A percentile compares a stretch with the other conserved stretches of the same genome.
phyloP scores from a whole-genome alignment of 306 rosid genomes.

The Begonia loranthoides region DNA sequence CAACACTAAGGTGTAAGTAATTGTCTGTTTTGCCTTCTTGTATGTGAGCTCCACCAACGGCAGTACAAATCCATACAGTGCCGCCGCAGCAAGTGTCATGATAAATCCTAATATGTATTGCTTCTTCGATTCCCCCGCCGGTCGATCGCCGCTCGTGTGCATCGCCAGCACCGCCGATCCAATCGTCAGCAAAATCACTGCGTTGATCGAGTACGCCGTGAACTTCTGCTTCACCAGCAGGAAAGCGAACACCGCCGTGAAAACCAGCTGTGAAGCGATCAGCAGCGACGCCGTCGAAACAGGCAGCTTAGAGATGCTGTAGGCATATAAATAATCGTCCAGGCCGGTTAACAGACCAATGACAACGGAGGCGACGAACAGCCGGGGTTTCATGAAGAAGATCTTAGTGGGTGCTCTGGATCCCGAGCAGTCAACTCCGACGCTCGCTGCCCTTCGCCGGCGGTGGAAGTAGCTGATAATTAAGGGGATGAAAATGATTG shows the following conservation, averaged over 20 bases:
- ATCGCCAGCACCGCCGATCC: no score
- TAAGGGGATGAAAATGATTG: slow-evolving; percentile 41
- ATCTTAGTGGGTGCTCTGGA: not conserved
- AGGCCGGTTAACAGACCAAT: slow-evolving; percentile 50
- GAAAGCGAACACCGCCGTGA: slow-evolving; percentile 51
- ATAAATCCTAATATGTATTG: slow-evolving; percentile 44
- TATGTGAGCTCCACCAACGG: no score
- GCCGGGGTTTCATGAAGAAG: slow-evolving; percentile 35
- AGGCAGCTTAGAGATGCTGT: slow-evolving; percentile 50
- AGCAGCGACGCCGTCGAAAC: slow-evolving; percentile 53
- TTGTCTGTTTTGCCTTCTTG: slow-evolving; percentile 34
- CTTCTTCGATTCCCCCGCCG: slow-evolving; percentile 40
- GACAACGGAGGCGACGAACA: slow-evolving; percentile 17
- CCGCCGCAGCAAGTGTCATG: slow-evolving; percentile 59
- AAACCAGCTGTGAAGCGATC: slow-evolving; percentile 48
- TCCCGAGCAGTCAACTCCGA: not conserved
- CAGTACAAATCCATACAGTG: slow-evolving; percentile 55
- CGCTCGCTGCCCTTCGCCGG: slow-evolving; percentile 25
- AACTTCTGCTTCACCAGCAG: slow-evolving; percentile 31
- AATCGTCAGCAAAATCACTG: no score
- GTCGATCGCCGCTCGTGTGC: no score
- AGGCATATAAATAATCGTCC: slow-evolving; percentile 51
- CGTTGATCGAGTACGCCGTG: no score
- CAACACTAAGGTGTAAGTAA: slow-evolving; percentile 54
- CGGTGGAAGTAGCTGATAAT: slow-evolving; percentile 18